These are phyloP conservation scores for Penicillium roqueforti DNA, from an alignment of 495 filamentous ascomycete species.

Conservation along the genomic window DNA sequence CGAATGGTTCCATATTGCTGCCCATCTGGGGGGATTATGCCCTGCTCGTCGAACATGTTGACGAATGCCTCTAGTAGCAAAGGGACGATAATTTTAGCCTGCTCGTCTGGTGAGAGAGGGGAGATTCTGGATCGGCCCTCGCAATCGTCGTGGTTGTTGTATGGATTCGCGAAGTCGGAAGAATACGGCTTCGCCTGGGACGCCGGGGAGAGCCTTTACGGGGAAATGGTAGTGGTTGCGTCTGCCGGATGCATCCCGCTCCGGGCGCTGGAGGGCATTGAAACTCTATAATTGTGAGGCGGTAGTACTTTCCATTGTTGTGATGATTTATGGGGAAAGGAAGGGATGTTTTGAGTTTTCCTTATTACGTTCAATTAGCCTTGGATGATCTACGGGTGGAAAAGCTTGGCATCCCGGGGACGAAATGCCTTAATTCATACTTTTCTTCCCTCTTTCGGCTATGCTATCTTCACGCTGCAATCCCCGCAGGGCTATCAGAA, in stretches of 20 bases:
- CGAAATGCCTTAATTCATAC: no score
- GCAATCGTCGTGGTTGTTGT: neutral
- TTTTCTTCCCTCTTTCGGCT: neutral
- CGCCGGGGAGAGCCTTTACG: neutral
- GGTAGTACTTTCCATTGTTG: neutral
- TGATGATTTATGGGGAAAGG: neutral
- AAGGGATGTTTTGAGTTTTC: neutral
- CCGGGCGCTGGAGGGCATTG: neutral
- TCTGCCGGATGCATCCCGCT: neutral
- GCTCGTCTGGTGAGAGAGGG: neutral
- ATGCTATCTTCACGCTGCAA: no score
- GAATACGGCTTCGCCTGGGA: conserved; percentile 1
- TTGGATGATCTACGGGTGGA: neutral
- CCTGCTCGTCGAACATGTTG: neutral
- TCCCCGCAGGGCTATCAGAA: no score
- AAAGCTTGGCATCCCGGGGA: neutral
- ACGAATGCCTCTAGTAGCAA: conserved; percentile 10
- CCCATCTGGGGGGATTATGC: neutral
- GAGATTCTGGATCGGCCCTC: conserved; percentile 1
- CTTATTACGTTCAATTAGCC: neutral
- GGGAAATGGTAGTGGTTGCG: conserved; percentile 11
- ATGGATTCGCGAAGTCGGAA: conserved; percentile 4
- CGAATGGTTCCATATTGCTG: neutral
- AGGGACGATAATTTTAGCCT: conserved; percentile 7
- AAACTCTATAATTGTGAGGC: neutral